phyloP scores from a whole-genome alignment of 2,329 filamentous ascomycete genomes.

The Cadophora sp. region DNA sequence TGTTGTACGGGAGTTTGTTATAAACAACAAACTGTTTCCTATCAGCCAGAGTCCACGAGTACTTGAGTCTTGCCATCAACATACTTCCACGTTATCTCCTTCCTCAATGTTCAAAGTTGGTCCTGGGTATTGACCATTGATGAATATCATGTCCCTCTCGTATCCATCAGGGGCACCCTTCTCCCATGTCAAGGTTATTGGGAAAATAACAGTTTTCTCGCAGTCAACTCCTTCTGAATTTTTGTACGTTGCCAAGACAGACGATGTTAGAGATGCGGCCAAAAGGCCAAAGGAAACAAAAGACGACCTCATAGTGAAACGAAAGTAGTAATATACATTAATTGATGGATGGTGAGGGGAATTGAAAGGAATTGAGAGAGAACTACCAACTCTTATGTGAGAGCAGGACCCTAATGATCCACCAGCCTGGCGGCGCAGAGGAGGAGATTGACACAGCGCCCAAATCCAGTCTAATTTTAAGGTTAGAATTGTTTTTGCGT shows the following conservation, averaged over 20 bases:
- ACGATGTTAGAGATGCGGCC: background rate
- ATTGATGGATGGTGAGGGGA: background rate
- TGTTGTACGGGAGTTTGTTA: conserved; percentile 46
- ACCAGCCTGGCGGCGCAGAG: background rate
- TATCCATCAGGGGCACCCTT: conserved; percentile 33
- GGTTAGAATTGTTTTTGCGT: background rate
- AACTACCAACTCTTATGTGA: background rate
- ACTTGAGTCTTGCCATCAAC: conserved; percentile 32
- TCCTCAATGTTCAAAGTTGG: conserved; percentile 46
- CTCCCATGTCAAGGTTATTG: conserved; percentile 30
- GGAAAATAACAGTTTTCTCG: conserved; percentile 14
- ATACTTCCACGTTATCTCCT: conserved; percentile 38
- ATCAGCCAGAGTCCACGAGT: background rate
- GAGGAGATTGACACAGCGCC: too few species aligned
- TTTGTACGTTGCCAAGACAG: background rate
- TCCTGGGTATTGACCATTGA: conserved; percentile 39
- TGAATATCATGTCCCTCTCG: conserved; percentile 33
- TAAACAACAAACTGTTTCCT: conserved; percentile 24
- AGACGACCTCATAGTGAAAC: background rate
- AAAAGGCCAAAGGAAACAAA: background rate
- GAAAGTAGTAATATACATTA: background rate
- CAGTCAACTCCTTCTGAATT: background rate
- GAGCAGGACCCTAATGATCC: background rate
- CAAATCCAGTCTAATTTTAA: conserved; percentile 1
- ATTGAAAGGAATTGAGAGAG: background rate